phyloP scores from a whole-genome alignment of 805 yeast genomes.

The Wickerhamiella galacta region DNA sequence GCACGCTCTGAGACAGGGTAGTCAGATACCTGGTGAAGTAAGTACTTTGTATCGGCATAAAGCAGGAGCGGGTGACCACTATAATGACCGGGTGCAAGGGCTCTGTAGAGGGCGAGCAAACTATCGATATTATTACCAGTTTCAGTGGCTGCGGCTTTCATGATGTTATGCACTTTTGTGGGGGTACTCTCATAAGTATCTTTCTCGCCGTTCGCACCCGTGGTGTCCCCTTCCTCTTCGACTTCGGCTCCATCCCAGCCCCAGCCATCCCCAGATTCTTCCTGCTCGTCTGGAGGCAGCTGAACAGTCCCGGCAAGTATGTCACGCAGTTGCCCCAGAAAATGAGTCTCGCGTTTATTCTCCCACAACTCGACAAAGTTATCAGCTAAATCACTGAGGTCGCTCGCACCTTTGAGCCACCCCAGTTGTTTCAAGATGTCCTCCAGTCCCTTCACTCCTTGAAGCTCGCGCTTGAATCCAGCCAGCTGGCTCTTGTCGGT shows the following conservation, averaged over 20 bases:
- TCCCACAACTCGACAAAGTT: slow-evolving; percentile 8
- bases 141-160: slow-evolving; percentile 5
- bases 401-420: slow-evolving; percentile 6
- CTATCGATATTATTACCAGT: slow-evolving; percentile 5
- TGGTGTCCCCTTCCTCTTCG: background rate
- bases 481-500: slow-evolving; percentile 1
- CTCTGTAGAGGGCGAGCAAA: slow-evolving; percentile 10
- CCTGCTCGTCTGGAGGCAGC: slow-evolving; percentile 1
- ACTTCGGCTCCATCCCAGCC: slow-evolving; percentile 13
- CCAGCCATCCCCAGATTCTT: slow-evolving; percentile 10
- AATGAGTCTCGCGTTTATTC: slow-evolving; percentile 4
- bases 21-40: slow-evolving; percentile 3
- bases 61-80: slow-evolving; percentile 7
- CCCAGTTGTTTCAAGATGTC: background rate
- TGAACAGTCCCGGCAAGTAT: slow-evolving; percentile 3
- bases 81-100: slow-evolving; percentile 12
- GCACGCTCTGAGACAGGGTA: slow-evolving; percentile 1
- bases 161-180: slow-evolving; percentile 2
- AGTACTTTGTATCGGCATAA: slow-evolving; percentile 10
- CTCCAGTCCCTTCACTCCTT: slow-evolving; percentile 6
- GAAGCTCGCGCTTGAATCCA: slow-evolving; percentile 4
- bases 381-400: slow-evolving; percentile 5
- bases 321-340: slow-evolving; percentile 7
- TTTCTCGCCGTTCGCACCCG: background rate
- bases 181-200: slow-evolving; percentile 1